Evolutionary conservation across 2,329 filamentous ascomycete species (phyloP).

Genomic region (Fusarium longipes): DNA sequence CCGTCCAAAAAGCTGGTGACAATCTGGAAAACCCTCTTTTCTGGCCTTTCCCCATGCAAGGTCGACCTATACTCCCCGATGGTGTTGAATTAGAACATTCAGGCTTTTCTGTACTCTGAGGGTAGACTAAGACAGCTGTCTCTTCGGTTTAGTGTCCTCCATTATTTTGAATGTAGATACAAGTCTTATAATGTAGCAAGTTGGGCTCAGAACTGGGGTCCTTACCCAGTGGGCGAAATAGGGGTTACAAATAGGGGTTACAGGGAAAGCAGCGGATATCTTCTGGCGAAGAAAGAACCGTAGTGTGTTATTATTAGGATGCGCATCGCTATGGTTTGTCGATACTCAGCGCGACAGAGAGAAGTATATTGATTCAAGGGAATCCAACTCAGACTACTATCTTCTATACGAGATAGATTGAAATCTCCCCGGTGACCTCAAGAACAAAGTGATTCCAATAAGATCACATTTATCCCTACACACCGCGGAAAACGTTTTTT

Average conservation of each 20-base stretch:
- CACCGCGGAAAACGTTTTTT: not conserved
- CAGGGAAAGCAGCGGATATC: conserved; percentile 11
- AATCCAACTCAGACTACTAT: not conserved
- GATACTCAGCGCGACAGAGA: conserved; percentile 11
- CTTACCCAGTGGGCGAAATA: conserved; percentile 24
- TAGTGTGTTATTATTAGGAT: too few species aligned
- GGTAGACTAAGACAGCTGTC: too few species aligned
- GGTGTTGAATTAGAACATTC: conserved; percentile 62
- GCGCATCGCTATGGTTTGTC: not conserved
- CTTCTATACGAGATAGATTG: not conserved
- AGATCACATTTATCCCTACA: not conserved
- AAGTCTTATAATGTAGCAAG: conserved; percentile 1
- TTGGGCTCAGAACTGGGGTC: not conserved
- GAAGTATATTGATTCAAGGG: not conserved
- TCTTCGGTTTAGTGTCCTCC: not conserved
- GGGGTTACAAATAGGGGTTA: not conserved
- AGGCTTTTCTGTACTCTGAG: conserved; percentile 59
- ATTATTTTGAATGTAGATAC: not conserved
- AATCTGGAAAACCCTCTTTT: conserved; percentile 65
- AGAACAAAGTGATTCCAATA: not conserved
- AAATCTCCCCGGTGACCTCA: not conserved
- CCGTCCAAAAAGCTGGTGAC: conserved; percentile 49
- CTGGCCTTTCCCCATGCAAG: conserved; percentile 71
- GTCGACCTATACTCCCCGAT: conserved; percentile 63
- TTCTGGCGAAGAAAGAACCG: conserved; percentile 19